Evolutionary conservation across 2,329 filamentous ascomycete species (phyloP).

Genomic region (Fusarium lateritium): DNA sequence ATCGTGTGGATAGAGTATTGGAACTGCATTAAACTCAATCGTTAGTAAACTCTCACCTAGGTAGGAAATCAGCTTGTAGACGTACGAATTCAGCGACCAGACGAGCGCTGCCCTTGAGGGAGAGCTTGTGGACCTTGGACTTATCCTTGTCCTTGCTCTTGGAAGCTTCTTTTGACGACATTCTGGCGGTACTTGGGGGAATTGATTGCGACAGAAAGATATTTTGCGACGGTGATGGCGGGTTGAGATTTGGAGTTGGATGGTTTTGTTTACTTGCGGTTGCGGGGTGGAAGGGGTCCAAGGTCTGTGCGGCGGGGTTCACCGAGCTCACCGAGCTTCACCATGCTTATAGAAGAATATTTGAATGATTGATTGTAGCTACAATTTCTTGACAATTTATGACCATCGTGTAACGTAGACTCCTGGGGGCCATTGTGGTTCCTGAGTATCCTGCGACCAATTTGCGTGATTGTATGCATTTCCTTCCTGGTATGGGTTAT

Average conservation of each 20-base stretch:
- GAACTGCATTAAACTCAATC: conserved; percentile 69
- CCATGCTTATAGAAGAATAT: not conserved
- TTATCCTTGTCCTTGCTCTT: conserved; percentile 70
- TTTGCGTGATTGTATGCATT: conserved; percentile 3
- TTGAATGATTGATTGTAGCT: not conserved
- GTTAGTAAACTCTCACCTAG: conserved; percentile 35
- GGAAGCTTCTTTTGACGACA: conserved; percentile 53
- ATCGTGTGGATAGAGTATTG: conserved; percentile 99
- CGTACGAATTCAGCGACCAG: conserved; percentile 95
- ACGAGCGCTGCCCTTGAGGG: conserved; percentile 86
- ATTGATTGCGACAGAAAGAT: not conserved
- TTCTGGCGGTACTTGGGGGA: conserved; percentile 23
- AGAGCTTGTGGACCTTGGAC: conserved; percentile 94
- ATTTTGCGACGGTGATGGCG: not conserved
- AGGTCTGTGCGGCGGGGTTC: conserved; percentile 49
- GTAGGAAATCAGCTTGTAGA: conserved; percentile 53
- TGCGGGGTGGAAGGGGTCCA: conserved; percentile 45
- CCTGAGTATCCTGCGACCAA: not conserved
- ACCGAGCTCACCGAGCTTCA: conserved; percentile 44
- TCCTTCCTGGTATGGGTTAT: not conserved
- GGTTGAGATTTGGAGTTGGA: conserved; percentile 13
- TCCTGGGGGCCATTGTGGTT: conserved; percentile 29
- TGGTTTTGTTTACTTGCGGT: conserved; percentile 51
- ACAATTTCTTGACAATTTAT: not conserved
- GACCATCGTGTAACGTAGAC: conserved; percentile 29